phyloP scores from a whole-genome alignment of 345 rosid species.

The Rubroshorea leprosula region DNA sequence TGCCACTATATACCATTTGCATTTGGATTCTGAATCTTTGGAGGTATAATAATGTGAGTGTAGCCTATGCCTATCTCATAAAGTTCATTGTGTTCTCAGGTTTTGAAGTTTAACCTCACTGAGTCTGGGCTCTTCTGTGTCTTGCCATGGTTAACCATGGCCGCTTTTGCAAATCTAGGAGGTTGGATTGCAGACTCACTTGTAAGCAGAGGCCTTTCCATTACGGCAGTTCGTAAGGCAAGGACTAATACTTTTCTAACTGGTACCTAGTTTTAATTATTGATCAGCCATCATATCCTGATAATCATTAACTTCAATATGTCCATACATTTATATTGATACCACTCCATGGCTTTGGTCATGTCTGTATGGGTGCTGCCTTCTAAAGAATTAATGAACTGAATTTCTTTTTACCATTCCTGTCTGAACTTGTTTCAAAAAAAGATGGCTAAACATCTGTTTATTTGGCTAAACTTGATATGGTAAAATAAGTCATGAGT shows the following conservation, averaged over 20 bases:
- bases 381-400: not conserved
- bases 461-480: not conserved
- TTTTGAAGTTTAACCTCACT: conserved; percentile 92
- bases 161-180: conserved; percentile 81
- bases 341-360: not conserved
- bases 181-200: conserved; percentile 99
- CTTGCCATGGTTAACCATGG: conserved; percentile 99
- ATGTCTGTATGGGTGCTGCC: not conserved
- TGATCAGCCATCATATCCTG: not conserved
- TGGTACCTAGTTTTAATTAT: not conserved
- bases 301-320: not conserved
- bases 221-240: conserved; percentile 93
- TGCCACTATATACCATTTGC: conserved; percentile 1
- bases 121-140: conserved; percentile 92
- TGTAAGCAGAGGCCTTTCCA: conserved; percentile 85
- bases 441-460: not conserved
- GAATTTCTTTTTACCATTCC: not conserved
- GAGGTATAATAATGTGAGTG: not conserved
- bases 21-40: not conserved
- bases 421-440: not conserved
- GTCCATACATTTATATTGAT: not conserved
- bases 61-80: not conserved
- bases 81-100: conserved; percentile 41
- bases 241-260: conserved; percentile 21
- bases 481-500: not conserved